Evolutionary conservation across 2,329 filamentous ascomycete species (phyloP).

Genomic region (Alternaria solani): DNA sequence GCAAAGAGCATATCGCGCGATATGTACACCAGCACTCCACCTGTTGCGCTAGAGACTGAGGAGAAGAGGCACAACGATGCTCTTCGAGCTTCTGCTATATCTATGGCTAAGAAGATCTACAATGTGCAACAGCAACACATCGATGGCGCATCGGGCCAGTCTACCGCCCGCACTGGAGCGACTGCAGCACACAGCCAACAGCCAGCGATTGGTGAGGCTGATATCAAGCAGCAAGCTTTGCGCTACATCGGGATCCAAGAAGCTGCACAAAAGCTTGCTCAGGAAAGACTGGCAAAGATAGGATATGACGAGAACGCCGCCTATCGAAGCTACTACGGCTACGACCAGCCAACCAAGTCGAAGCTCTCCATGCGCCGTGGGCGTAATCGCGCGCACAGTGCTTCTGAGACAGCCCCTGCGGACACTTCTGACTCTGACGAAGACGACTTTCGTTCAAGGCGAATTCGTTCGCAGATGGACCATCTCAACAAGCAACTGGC

Average conservation of each 20-base stretch:
- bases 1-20: constrained; percentile 74
- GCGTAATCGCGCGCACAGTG: constrained; percentile 70
- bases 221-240: constrained; percentile 63
- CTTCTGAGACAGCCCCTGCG: constrained; percentile 58
- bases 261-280: constrained; percentile 83
- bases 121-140: constrained; percentile 70
- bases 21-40: constrained; percentile 81
- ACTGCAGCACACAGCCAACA: constrained; percentile 44
- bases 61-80: constrained; percentile 76
- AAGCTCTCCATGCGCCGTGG: constrained; percentile 62
- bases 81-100: constrained; percentile 81
- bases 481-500: constrained; percentile 73
- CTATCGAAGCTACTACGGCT: constrained; percentile 81
- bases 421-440: constrained; percentile 50
- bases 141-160: constrained; percentile 54
- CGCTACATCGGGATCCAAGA: constrained; percentile 76
- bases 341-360: constrained; percentile 59
- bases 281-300: constrained; percentile 82
- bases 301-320: constrained; percentile 73
- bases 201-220: constrained; percentile 44
- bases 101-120: constrained; percentile 91
- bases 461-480: constrained; percentile 81
- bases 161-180: constrained; percentile 45
- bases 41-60: constrained; percentile 74
- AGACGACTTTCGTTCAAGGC: constrained; percentile 73